phyloP scores from a whole-genome alignment of 805 yeast genomes.

The Hanseniaspora singularis region DNA sequence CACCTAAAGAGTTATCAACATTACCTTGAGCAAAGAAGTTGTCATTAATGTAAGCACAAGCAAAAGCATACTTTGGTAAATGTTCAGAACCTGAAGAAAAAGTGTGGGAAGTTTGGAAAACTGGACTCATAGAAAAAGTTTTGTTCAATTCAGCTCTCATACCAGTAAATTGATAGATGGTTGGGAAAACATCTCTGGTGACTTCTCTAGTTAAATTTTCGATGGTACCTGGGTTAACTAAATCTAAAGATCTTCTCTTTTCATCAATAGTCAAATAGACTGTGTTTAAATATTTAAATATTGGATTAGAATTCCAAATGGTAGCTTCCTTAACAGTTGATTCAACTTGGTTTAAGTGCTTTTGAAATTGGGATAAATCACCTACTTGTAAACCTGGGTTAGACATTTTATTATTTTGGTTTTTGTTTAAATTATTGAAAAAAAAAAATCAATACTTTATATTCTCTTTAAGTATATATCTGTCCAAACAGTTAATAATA shows the following conservation, averaged over 20 bases:
- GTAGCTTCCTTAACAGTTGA: constrained; percentile 42
- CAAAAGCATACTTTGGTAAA: constrained; percentile 81
- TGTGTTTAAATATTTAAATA: constrained; percentile 65
- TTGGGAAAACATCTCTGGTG: constrained; percentile 79
- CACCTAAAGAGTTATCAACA: constrained; percentile 71
- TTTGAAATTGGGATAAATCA: constrained; percentile 51
- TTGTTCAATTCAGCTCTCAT: constrained; percentile 92
- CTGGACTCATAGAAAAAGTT: constrained; percentile 81
- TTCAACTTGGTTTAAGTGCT: constrained; percentile 34
- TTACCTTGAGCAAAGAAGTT: constrained; percentile 80
- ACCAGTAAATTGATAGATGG: constrained; percentile 86
- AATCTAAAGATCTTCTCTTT: constrained; percentile 71
- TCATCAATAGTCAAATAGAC: constrained; percentile 58
- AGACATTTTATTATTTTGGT: constrained; percentile 20
- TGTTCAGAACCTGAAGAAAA: constrained; percentile 76
- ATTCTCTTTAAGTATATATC: too few relatives aligned
- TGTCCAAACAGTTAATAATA: too few relatives aligned
- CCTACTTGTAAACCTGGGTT: constrained; percentile 38
- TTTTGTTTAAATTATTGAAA: too few relatives aligned
- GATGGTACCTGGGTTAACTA: constrained; percentile 86
- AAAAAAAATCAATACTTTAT: too few relatives aligned
- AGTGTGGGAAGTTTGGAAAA: constrained; percentile 92
- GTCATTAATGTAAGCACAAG: constrained; percentile 81
- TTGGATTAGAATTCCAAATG: constrained; percentile 74
- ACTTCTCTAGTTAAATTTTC: constrained; percentile 92